Percentiles rank a stretch among this genome's conserved stretches.
Conservation (phyloP, 805 yeast species). For the Zygosaccharomyces bailii region DNA sequence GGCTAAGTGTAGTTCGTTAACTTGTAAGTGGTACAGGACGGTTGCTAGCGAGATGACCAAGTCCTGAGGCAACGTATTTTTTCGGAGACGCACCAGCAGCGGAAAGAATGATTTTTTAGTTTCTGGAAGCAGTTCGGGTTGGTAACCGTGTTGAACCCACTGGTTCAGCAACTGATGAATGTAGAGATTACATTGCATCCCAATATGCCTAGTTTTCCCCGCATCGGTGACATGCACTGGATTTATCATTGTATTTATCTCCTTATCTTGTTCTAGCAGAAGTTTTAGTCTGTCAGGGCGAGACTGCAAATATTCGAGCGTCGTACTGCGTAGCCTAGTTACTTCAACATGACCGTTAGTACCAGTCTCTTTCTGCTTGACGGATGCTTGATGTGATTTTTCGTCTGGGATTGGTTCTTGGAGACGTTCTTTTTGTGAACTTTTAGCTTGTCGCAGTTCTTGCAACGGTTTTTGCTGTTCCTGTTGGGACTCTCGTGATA, state of each 20-base stretch:
- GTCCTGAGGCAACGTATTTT: conserved; percentile 38
- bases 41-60: conserved; percentile 55
- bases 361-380: too few species aligned
- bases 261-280: conserved; percentile 14
- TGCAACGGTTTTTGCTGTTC: not conserved
- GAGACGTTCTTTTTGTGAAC: not conserved
- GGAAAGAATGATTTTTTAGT: conserved; percentile 51
- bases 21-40: conserved; percentile 58
- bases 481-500: conserved; percentile 4
- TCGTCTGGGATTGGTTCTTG: not conserved
- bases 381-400: too few species aligned
- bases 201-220: conserved; percentile 43
- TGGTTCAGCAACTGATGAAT: conserved; percentile 35
- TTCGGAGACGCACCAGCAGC: conserved; percentile 51
- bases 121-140: conserved; percentile 38
- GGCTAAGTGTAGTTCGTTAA: conserved; percentile 29
- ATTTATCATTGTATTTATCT: conserved; percentile 25
- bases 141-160: conserved; percentile 37
- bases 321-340: too few species aligned
- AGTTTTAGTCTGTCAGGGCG: conserved; percentile 15
- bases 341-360: too few species aligned
- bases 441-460: not conserved
- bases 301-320: too few species aligned
- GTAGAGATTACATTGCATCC: conserved; percentile 44
- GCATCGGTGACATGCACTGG: conserved; percentile 43